Base-by-base conservation (phyloP, 164 flowering plant genomes). In the Nelumbo lutea region DNA sequence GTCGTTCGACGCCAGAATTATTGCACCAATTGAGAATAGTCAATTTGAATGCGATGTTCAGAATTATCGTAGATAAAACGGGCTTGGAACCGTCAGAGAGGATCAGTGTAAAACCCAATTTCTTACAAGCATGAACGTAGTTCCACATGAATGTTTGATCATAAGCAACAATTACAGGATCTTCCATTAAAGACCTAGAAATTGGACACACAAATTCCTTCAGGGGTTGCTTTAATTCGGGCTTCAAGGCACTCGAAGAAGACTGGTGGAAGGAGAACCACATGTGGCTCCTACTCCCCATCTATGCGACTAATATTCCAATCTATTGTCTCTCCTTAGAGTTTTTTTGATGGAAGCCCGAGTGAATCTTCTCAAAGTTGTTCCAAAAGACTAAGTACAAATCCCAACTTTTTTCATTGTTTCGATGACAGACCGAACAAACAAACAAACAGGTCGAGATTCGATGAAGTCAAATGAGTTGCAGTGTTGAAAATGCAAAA, bases 151-250 rank as follows among this genome's bases (percentile, higher is more conserved):
- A 90, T 15, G 96, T 87, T 52, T 93, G 96, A 42, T 97, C 99
- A 10, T 98, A 91, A 4, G 90, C 52, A 47, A 96, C 91, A 2
- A 93, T 86, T 41, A 91, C 96, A 0, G 99, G 98, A 73, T 96
- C 98, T 3, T 80, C 77, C 93, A 93, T 93, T 3, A 91, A 61
- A 5, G 84, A 66, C 9, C 84, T 87, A 47, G 86, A 83, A 69
- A 96, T 80, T 5, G 96, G 93, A 68, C 99, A 96, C 45, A 93
- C 43, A 75, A 87, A 88, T 58, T 96, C 96, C 44, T 72, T 65
- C 0, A 91, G 98, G 0, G 91, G 86, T 1, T 70, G 13, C 9
- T 51, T 67, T 8, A n/a, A 55, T 53, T 64, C 65, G 4, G 69
- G 68, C 38, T 67, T 73, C 6, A 15, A 58, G 6, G 62, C 42